Base-by-base conservation (phyloP, 768 basidiomycete genomes). In the Boletus rubroflammeus region DNA sequence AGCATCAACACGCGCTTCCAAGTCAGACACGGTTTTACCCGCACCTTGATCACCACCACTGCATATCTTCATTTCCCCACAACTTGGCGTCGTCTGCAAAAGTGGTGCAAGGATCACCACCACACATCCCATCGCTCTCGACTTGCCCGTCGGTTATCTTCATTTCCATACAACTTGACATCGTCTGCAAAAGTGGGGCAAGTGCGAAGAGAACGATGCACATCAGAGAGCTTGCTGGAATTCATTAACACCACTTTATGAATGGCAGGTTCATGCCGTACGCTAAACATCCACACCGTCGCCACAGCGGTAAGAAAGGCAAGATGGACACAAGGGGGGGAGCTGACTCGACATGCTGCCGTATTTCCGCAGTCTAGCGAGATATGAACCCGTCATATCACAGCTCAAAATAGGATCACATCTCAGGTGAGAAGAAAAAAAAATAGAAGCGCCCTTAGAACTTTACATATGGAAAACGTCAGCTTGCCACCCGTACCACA, bases 401-500 rank as follows among this genome's bases (percentile, higher is more conserved):
- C 44, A 35, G 34, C n/a, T 47, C 42, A 43, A 42, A 53, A 58
- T 32, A 39, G 1, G 48, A 54, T 57, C 51, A 34, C 47, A 61
- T 66, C 56, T 61, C 40, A 47, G 47, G 50, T 46, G 42, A 55
- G 47, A 51, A 39, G 17, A 17, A 40, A 47, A 50, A 48, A 42
- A 41, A 45, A 51, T 38, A 35, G 52, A 50, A 47, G 44, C 15
- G 11, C 3, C 23, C 28, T 50, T 57, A 43, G 43, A 53, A 3
- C 19, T 41, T 56, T 60, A 51, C 53, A 56, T n/a, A 44, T 42
- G 49, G 19, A 38, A 44, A 25, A 55, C 41, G 55, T 60, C 58
- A 55, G 53, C 49, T 34, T 25, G 49, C 35, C 51, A 51, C 42
- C 53, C 44, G 26, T 52, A 57, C 28, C 51, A 51, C 34, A 25